phyloP scores from a whole-genome alignment of 768 basidiomycete species.

The Tricholoma sp. region DNA sequence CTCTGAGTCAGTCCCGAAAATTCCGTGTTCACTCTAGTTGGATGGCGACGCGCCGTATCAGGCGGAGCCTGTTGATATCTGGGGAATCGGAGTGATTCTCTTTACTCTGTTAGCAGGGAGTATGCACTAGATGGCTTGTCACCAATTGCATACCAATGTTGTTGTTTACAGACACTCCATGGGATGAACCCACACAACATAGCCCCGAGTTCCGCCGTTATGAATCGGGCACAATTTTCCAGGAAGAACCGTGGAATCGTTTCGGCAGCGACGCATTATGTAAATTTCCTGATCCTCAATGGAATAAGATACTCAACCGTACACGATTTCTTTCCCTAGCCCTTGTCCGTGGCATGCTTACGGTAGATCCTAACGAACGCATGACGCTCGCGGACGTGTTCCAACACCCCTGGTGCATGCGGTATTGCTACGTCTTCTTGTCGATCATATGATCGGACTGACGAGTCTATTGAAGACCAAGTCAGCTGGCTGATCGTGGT shows the following conservation, averaged over 20 bases:
- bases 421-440: slow-evolving; percentile 32
- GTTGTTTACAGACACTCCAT: slow-evolving; percentile 74
- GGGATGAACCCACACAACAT: slow-evolving; percentile 86
- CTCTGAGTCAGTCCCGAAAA: background rate
- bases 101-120: slow-evolving; percentile 90
- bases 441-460: background rate
- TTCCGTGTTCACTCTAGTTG: slow-evolving; percentile 41
- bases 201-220: slow-evolving; percentile 81
- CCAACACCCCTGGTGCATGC: slow-evolving; percentile 69
- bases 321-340: slow-evolving; percentile 35
- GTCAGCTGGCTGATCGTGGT: slow-evolving; percentile 56
- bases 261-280: slow-evolving; percentile 56
- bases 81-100: slow-evolving; percentile 93
- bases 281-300: slow-evolving; percentile 29
- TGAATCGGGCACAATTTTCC: slow-evolving; percentile 65
- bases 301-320: background rate
- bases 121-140: slow-evolving; percentile 32
- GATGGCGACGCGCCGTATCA: slow-evolving; percentile 63
- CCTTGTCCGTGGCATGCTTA: slow-evolving; percentile 69
- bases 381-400: slow-evolving; percentile 49
- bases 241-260: slow-evolving; percentile 74
- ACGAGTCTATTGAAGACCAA: slow-evolving; percentile 43
- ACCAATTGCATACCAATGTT: background rate
- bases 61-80: slow-evolving; percentile 92
- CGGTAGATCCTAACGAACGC: slow-evolving; percentile 62